phyloP scores from a whole-genome alignment of 2,329 filamentous ascomycete genomes.

The Pyrenophora teres region DNA sequence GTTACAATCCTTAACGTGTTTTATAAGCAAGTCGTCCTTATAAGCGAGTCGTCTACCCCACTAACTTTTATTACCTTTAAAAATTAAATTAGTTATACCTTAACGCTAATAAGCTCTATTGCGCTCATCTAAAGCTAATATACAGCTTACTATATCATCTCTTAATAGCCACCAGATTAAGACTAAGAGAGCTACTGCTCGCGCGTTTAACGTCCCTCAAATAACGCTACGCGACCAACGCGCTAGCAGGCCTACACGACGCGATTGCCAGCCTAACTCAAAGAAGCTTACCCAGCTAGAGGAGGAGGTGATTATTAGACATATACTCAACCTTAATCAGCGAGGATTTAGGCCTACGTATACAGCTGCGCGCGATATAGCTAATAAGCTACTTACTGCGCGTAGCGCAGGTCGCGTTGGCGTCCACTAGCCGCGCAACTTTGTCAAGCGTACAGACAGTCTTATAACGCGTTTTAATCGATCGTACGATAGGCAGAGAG shows the following conservation, averaged over 20 bases:
- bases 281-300: constrained; percentile 3
- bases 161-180: constrained; percentile 2
- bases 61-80: not conserved
- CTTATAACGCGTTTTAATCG: constrained; percentile 1
- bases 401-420: not conserved
- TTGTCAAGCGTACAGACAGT: constrained; percentile 2
- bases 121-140: constrained; percentile 3
- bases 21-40: constrained; percentile 4
- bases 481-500: not conserved
- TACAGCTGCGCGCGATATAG: not conserved
- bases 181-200: constrained; percentile 1
- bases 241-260: constrained; percentile 8
- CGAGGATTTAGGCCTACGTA: constrained; percentile 2
- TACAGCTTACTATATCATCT: constrained; percentile 7
- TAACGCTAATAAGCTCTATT: not conserved
- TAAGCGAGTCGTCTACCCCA: constrained; percentile 9
- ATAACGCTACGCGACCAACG: constrained; percentile 7
- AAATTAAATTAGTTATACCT: not conserved
- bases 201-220: constrained; percentile 3
- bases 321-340: not conserved
- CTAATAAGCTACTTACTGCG: not conserved
- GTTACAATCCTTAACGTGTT: too few relatives aligned
- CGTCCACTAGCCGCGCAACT: not conserved
- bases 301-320: not conserved
- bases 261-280: constrained; percentile 9